phyloP scores from a whole-genome alignment of 768 basidiomycete genomes.

The Auricularia auricula-judae region DNA sequence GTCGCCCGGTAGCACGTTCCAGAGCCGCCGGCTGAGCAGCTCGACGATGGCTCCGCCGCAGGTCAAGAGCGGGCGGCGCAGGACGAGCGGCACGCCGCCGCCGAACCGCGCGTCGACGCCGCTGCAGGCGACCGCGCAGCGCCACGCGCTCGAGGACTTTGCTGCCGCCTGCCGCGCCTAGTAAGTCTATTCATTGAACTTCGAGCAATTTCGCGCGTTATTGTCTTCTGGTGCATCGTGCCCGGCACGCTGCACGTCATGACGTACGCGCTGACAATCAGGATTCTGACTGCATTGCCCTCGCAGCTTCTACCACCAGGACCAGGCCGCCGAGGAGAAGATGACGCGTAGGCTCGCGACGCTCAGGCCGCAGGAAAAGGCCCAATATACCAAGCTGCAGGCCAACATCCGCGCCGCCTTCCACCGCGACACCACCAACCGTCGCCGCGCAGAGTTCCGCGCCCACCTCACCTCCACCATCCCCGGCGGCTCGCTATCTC shows the following conservation, averaged over 20 bases:
- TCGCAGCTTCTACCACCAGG: slow-evolving; percentile 73
- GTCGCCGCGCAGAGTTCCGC: slow-evolving; percentile 74
- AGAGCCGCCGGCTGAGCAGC: not conserved
- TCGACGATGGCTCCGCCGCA: not conserved
- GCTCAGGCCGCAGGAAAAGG: slow-evolving; percentile 72
- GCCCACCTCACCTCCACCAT: slow-evolving; percentile 71
- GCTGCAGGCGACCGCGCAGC: slow-evolving; percentile 35
- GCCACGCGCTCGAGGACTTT: slow-evolving; percentile 67
- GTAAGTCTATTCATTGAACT: slow-evolving; percentile 27
- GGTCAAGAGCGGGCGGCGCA: not conserved
- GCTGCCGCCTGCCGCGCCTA: slow-evolving; percentile 69
- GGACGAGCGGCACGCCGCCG: slow-evolving; percentile 21
- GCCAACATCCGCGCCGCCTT: slow-evolving; percentile 78
- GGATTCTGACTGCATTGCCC: not conserved
- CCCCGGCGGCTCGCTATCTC: slow-evolving; percentile 70
- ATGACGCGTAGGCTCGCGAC: slow-evolving; percentile 79
- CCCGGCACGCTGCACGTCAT: not conserved
- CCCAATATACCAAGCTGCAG: slow-evolving; percentile 78
- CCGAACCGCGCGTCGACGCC: slow-evolving; percentile 64
- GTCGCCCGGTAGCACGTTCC: not conserved
- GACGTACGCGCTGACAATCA: not conserved
- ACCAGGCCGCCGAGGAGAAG: slow-evolving; percentile 61
- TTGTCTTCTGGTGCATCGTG: not conserved
- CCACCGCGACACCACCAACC: slow-evolving; percentile 67
- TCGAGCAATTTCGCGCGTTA: not conserved